Conservation (phyloP, 2,329 filamentous ascomycete species). For the Diaporthe ilicicola region DNA sequence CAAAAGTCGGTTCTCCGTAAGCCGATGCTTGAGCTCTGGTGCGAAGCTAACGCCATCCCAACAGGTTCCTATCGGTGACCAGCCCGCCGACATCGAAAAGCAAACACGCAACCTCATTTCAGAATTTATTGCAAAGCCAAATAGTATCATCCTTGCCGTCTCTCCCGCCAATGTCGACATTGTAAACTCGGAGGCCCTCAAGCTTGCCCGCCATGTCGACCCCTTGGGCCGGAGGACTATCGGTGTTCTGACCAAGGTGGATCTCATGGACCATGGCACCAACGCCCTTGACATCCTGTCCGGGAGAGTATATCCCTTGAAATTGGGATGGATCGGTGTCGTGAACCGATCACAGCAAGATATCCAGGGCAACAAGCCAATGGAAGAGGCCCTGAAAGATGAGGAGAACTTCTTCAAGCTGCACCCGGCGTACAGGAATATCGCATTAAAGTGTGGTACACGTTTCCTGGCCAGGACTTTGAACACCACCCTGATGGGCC, state of each 20-base stretch:
- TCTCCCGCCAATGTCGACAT: constrained; percentile 97
- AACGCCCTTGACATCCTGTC: constrained; percentile 98
- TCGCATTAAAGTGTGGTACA: constrained; percentile 91
- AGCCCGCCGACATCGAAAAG: constrained; percentile 94
- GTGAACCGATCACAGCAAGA: constrained; percentile 99
- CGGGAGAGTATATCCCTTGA: constrained; percentile 93
- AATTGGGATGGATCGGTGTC: constrained; percentile 96
- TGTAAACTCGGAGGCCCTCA: constrained; percentile 97
- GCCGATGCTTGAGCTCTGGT: too few species aligned
- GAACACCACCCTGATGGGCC: constrained; percentile 93
- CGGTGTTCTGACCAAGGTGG: constrained; percentile 97
- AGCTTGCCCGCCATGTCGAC: constrained; percentile 95
- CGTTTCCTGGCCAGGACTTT: constrained; percentile 94
- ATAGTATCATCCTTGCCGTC: constrained; percentile 96
- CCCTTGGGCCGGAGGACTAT: constrained; percentile 98
- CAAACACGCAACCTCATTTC: constrained; percentile 98
- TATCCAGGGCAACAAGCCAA: constrained; percentile 94
- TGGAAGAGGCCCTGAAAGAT: constrained; percentile 87
- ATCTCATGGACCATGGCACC: constrained; percentile 98
- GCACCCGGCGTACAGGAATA: constrained; percentile 96
- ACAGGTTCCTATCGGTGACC: constrained; percentile 91
- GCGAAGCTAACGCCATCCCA: neutral
- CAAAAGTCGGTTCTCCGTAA: constrained; percentile 54
- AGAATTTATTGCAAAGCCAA: constrained; percentile 98
- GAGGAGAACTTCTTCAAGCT: constrained; percentile 97